Base-by-base conservation (phyloP, 2,329 filamentous ascomycete genomes). In the Mycocentrospora acerina region DNA sequence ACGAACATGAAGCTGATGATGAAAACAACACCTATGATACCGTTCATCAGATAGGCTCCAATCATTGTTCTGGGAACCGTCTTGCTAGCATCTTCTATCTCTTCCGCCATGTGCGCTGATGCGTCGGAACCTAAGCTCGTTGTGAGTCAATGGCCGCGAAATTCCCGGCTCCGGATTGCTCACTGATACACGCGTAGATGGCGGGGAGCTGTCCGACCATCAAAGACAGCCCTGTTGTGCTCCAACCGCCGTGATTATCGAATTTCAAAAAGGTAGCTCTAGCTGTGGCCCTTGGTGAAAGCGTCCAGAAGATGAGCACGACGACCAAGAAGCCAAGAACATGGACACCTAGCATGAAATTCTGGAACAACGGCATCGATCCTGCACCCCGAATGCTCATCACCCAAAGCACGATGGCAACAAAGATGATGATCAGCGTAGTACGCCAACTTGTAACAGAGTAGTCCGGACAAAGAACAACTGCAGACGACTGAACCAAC, bases 401-500 rank as follows among this genome's bases (percentile, higher is more conserved):
- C 3, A 67, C 41, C 52, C 69, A 70, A 16, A 70, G 69, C 4
- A 75, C 43, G 4, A 70, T 35, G 15, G 71, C 68, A 32, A 74
- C 66, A 1, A 70, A 70, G 39, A 75, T 71, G 8, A 74, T 70
- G 40, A 76, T 69, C 2, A 77, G 57, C 0, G 72, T 77, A 10
- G 69, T 72, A 26, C 77, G 73, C 73, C 73, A 78, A 27, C 61
- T 64, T 5, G 67, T 62, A 0, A 66, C 60, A 1, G 48, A 44
- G 39, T 75, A 77, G 7, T 62, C 53, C 1, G 68, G 68, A 24
- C 71, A 69, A 42, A 73, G 62, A 33, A 66, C 60, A 16, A 73
- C 68, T 8, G 71, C 58, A 4, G 52, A 60, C 2, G 68, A 64
- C 39, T 76, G 72, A 25, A 77, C 74, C 29, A 76, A 52, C 0